Evolutionary conservation across 2,329 filamentous ascomycete genomes (phyloP).

Genomic region (Penicillium italicum): DNA sequence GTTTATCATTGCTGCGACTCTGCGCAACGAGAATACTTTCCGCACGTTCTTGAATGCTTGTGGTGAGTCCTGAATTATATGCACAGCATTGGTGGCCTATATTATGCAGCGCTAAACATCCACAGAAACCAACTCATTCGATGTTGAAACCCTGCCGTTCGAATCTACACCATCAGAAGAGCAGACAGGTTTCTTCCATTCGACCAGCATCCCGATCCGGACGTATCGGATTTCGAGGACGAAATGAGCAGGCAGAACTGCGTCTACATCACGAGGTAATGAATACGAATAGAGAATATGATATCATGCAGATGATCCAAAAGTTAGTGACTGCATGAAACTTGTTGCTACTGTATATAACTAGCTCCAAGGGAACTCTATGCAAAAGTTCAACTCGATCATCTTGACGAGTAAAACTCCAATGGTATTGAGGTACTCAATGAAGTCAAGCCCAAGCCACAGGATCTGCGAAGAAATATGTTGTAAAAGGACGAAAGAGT

Average conservation of each 20-base stretch:
- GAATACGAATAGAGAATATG: not conserved
- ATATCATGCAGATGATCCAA: not conserved
- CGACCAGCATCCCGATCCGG: slow-evolving; percentile 37
- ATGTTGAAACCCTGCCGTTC: slow-evolving; percentile 40
- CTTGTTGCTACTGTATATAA: not conserved
- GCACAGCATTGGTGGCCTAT: not conserved
- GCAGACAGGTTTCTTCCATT: slow-evolving; percentile 50
- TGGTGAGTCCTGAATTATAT: slow-evolving; percentile 43
- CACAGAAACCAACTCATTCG: slow-evolving; percentile 35
- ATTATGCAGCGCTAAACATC: not conserved
- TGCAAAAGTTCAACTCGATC: not conserved
- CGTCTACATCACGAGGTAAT: slow-evolving; percentile 1
- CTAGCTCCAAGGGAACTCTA: not conserved
- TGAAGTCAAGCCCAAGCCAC: not conserved
- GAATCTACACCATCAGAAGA: slow-evolving; percentile 41
- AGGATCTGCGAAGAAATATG: not conserved
- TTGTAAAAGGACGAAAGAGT: not conserved
- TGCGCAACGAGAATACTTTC: slow-evolving; percentile 62
- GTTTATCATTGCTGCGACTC: slow-evolving; percentile 58
- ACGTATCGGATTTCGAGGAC: slow-evolving; percentile 34
- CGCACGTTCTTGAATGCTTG: slow-evolving; percentile 56
- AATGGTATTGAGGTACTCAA: not conserved
- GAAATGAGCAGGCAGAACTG: not conserved
- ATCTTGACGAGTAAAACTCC: not conserved
- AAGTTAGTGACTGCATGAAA: not conserved